A percentile compares a stretch with the other conserved stretches of the same genome.
phyloP scores from a whole-genome alignment of 768 basidiomycete species.

The Pleurotus ostreatus region DNA sequence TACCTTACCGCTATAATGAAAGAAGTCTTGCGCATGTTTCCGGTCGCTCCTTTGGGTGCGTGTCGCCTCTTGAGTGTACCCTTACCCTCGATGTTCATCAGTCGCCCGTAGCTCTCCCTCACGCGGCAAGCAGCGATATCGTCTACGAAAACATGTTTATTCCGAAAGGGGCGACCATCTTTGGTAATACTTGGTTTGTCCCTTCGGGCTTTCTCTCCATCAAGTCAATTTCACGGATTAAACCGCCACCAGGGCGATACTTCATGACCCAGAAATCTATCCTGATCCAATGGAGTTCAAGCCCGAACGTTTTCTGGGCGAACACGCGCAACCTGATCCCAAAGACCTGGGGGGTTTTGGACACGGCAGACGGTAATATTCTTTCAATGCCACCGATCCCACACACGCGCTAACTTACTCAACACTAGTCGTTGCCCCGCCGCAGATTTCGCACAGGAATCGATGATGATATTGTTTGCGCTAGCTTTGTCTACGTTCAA shows the following conservation, averaged over 20 bases:
- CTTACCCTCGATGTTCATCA: neutral
- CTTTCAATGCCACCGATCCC: neutral
- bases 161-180: slow-evolving; percentile 14
- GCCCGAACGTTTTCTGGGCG: slow-evolving; percentile 39
- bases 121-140: slow-evolving; percentile 18
- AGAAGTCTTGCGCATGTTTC: slow-evolving; percentile 9
- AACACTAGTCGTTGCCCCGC: neutral
- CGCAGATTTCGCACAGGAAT: neutral
- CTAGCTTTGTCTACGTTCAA: neutral
- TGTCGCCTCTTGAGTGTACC: too few species aligned
- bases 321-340: slow-evolving; percentile 11
- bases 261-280: slow-evolving; percentile 45
- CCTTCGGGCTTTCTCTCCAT: neutral
- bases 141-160: slow-evolving; percentile 24
- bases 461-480: neutral
- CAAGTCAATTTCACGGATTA: neutral
- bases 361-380: slow-evolving; percentile 17
- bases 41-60: slow-evolving; percentile 7
- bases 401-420: neutral
- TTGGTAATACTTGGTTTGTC: neutral
- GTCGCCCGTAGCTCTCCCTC: neutral
- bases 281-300: slow-evolving; percentile 46
- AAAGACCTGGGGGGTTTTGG: slow-evolving; percentile 15
- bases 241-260: slow-evolving; percentile 46
- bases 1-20: slow-evolving; percentile 12